Evolutionary conservation across 208 protist genomes (phyloP), one percentile per base, ranked within the genome.

Genomic region (Herpetomonas samuelpessoai): DNA sequence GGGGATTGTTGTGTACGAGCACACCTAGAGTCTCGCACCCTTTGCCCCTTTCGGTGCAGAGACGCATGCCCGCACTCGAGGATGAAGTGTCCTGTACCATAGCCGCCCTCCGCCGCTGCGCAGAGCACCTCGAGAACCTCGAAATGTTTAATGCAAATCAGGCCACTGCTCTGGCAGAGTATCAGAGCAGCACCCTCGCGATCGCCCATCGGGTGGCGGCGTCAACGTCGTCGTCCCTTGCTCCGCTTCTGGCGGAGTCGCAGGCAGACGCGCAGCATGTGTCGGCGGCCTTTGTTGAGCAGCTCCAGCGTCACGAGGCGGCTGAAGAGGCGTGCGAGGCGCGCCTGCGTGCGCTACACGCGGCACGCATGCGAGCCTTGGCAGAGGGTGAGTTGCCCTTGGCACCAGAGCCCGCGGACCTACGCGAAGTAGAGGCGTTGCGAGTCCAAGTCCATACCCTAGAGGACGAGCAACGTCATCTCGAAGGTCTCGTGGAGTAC

Each of bases 31-130:
- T n/a, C n/a, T n/a, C n/a, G n/a, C n/a, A n/a, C n/a, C n/a, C n/a
- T n/a, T n/a, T n/a, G n/a, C n/a, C n/a, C n/a, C n/a, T n/a, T n/a
- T n/a, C n/a, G n/a, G n/a, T n/a, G n/a, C n/a, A n/a, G n/a, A n/a
- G n/a, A n/a, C n/a, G n/a, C n/a, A n/a, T n/a, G n/a, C n/a, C n/a
- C n/a, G n/a, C n/a, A n/a, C 35, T 41, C 35, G 35, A 41, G 9
- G 41, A 61, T 16, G 38, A 61, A 26, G 14, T 61, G 2, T 24
- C 48, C 3, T 38, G 38, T 41, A 61, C 56, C 2, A 16, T 51
- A 27, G 41, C 25, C 31, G 56, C 56, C 3, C 44, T 61, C 26
- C 56, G 56, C 27, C n/a, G 29, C 19, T 51, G 56, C 44, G 29
- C 21, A n/a, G 19, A 51, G 24, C 26, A 61, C 44, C 24, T 61